Base-by-base conservation (phyloP, 2,329 filamentous ascomycete genomes). In the Blumeria hordei region DNA sequence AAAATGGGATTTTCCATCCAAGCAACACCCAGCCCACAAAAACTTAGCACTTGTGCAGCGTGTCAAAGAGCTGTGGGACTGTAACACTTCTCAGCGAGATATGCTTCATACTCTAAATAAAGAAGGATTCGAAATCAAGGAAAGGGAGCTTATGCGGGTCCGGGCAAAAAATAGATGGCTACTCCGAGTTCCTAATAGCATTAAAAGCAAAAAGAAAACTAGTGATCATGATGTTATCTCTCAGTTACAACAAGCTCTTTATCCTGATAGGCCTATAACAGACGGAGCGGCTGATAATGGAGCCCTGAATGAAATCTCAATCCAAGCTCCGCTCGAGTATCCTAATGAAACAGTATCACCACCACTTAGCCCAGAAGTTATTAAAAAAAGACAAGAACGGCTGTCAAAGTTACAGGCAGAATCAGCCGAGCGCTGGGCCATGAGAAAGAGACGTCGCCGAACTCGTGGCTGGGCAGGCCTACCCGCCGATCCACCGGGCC, bases 31-130 rank as follows among this genome's bases (percentile, higher is more conserved):
- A 0, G 79, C 80, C 1, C 77, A 87, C 64, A 83, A 83, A 63
- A 82, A 87, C 64, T 70, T 73, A 12, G 71, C 70, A 28, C 74
- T 90, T 7, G 77, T 85, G 43, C 74, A 74, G 16, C 77, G 85
- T 34, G 74, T 90, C 58, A 80, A 79, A 63, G 76, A 88, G 67
- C 72, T 92, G 62, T 92, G 85, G 85, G 80, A 85, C 65, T 72
- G 71, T 61, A 92, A 90, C 63, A 72, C 78, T 12, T 74, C 71
- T 16, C 83, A 88, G 66, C 75, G 75, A 57, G 81, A 88, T 60
- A 92, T 92, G 77, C 71, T 88, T 55, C 71, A 74, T 32, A 75
- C 77, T 33, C 71, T 92, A 56, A 78, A 77, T 59, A 74, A 78
- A 18, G 83, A 88, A 64, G 85, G 85, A 12, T 87, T 80, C 62